These are phyloP conservation scores for Populus simonii DNA, from an alignment of 345 rosid genomes.

Conservation along the genomic window DNA sequence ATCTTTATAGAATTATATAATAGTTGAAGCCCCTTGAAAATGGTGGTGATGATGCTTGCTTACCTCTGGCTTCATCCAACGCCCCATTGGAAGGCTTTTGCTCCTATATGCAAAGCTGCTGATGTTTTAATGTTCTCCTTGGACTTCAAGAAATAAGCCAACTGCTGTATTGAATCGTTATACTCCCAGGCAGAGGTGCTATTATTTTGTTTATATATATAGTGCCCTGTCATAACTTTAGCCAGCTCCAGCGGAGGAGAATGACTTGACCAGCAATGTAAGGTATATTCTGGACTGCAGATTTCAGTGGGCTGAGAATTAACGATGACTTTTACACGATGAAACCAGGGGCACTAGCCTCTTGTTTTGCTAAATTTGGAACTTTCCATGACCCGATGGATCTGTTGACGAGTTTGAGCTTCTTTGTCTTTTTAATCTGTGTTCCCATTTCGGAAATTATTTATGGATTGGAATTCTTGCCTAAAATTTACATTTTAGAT, in stretches of 20 bases:
- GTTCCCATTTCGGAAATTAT: too few species aligned
- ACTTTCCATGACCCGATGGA: background rate
- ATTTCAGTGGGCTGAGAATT: slow-evolving; percentile 22
- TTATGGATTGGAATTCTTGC: too few species aligned
- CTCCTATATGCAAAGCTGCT: too few species aligned
- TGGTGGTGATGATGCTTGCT: background rate
- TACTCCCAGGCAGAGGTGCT: background rate
- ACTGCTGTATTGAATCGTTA: background rate
- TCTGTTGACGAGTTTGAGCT: background rate
- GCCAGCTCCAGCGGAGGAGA: too few species aligned
- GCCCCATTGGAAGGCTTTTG: slow-evolving; percentile 46
- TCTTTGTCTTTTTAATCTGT: too few species aligned
- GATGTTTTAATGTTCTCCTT: background rate
- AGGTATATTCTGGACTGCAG: background rate
- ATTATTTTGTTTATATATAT: background rate
- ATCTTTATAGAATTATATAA: too few species aligned
- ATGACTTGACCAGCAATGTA: background rate
- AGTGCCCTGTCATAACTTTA: background rate
- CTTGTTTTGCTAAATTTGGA: slow-evolving; percentile 23
- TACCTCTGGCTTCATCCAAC: slow-evolving; percentile 77
- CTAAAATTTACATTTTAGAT: too few species aligned
- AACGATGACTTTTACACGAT: background rate
- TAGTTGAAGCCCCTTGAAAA: too few species aligned
- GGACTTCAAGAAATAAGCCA: background rate
- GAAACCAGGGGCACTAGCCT: slow-evolving; percentile 46